Evolutionary conservation across 2,329 filamentous ascomycete species (phyloP).

Genomic region (Coniella lustricola): DNA sequence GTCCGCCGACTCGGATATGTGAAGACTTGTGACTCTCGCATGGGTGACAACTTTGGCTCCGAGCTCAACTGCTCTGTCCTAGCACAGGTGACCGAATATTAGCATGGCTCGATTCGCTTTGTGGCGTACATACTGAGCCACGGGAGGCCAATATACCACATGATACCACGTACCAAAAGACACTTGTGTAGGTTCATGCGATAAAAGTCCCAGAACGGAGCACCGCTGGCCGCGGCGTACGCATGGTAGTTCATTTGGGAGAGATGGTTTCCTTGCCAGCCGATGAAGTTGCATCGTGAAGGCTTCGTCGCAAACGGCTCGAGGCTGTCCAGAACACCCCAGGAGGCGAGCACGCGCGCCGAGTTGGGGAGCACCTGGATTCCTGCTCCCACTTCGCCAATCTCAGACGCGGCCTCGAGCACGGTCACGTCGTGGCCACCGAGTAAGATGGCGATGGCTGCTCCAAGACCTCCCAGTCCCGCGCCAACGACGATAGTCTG

Average conservation of each 20-base stretch:
- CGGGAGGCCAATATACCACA: neutral
- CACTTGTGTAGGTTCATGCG: constrained; percentile 43
- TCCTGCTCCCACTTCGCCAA: constrained; percentile 42
- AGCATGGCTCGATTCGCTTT: no score
- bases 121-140: neutral
- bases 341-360: constrained; percentile 38
- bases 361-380: constrained; percentile 44
- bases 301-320: constrained; percentile 33
- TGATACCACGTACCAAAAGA: constrained; percentile 25
- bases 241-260: constrained; percentile 41
- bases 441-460: constrained; percentile 38
- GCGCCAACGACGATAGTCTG: constrained; percentile 48
- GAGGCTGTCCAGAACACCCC: constrained; percentile 39
- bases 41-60: constrained; percentile 39
- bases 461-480: constrained; percentile 46
- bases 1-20: neutral
- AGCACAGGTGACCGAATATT: neutral
- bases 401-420: constrained; percentile 38
- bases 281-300: constrained; percentile 39
- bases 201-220: constrained; percentile 49
- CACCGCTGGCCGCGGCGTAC: constrained; percentile 27
- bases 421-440: constrained; percentile 40
- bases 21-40: constrained; percentile 29
- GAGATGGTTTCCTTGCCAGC: constrained; percentile 45
- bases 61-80: constrained; percentile 36